These are phyloP conservation scores for Pseudogymnoascus sp. DNA, from an alignment of 2,329 filamentous ascomycete genomes.

Conservation along the genomic window DNA sequence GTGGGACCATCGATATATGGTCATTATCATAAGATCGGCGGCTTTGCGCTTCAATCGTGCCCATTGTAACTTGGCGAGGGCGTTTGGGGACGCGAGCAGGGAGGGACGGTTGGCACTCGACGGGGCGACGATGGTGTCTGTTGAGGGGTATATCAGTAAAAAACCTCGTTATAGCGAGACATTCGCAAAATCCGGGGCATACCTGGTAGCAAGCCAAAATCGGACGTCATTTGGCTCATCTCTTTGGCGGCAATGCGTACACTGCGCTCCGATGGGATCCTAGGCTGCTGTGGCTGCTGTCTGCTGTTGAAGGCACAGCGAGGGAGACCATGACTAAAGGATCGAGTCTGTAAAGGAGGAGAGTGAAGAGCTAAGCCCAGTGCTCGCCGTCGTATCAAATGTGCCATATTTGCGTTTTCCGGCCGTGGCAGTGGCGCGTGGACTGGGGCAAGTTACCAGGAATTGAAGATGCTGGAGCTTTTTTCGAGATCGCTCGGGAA, in stretches of 20 bases:
- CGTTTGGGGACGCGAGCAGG: constrained; percentile 22
- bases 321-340: not conserved
- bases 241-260: constrained; percentile 10
- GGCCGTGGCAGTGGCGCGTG: not conserved
- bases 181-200: not conserved
- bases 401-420: not conserved
- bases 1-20: constrained; percentile 13
- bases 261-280: constrained; percentile 3
- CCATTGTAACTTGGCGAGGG: constrained; percentile 25
- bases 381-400: not conserved
- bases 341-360: not conserved
- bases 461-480: too few species aligned
- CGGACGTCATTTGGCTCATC: constrained; percentile 15
- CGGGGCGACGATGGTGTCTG: constrained; percentile 33
- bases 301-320: not conserved
- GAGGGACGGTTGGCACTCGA: constrained; percentile 26
- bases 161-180: constrained; percentile 14
- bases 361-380: not conserved
- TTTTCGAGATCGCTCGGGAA: too few species aligned
- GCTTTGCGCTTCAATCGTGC: constrained; percentile 18
- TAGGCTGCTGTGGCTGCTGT: constrained; percentile 6
- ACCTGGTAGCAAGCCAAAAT: constrained; percentile 17
- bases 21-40: constrained; percentile 20
- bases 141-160: constrained; percentile 17
- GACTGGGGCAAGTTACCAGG: too few species aligned